Base-by-base conservation (phyloP, 2,329 filamentous ascomycete genomes). In the Annulohypoxylon truncatum region DNA sequence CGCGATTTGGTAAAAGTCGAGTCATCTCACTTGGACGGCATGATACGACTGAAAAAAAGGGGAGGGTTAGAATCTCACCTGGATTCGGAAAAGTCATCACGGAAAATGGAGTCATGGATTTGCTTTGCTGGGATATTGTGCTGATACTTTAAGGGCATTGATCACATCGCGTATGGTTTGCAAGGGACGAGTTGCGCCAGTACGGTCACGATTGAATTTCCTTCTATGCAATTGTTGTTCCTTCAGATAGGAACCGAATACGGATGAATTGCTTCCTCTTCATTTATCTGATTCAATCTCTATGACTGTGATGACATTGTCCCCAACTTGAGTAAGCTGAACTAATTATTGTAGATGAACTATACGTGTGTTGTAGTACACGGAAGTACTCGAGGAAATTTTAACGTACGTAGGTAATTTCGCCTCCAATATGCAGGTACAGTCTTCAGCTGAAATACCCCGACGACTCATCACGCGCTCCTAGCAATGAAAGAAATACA, bases 31-130 rank as follows among this genome's bases (percentile, higher is more conserved):
- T 69, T 66, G 59, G 62, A 66, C 50, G 46, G 55, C 33, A 61
- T 48, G 56, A 51, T 47, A 67, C 24, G 52, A 54, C 52, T 44
- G 52, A 50, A 50, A 66, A 66, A 69, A 58, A 50, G n/a, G 29
- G 40, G 53, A 20, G 40, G 24, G 28, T 38, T 47, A 55, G 51
- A 60, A 62, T 62, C 46, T 50, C 38, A 42, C 59, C 64, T 65
- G 68, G 63, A 70, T 55, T 55, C 52, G 64, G 57, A 71, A 70
- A 71, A 62, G 56, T 66, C 57, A 48, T 28, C 51, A 56, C 54
- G 67, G 64, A 59, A 68, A 59, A 54, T 46, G 69, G 69, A 70
- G 69, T 71, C 68, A 70, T 60, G 63, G 69, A 57, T 67, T 68
- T 70, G 65, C 63, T 70, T 71, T 71, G 63, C 65, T 65, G 63